Evolutionary conservation across 1,284 basidiomycete species (phyloP), one percentile per base, ranked within the genome.

Genomic region (Malassezia sp.): DNA sequence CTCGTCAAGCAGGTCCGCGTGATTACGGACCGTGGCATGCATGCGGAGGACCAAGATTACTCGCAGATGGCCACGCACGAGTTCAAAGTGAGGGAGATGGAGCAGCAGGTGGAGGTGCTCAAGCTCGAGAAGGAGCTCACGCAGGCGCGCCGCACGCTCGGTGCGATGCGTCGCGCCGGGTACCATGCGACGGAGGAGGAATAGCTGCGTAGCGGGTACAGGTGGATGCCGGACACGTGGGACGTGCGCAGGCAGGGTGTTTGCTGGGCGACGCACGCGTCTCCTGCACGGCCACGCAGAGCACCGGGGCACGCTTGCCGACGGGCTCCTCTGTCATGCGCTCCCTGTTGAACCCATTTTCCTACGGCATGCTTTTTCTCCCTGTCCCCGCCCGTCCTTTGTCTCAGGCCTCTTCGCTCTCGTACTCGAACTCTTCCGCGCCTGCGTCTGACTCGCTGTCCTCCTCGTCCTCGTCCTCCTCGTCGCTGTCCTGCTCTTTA

Each of bases 61-160:
- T 83, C 84, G 72, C 80, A 80, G 52, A 89, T 96, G 87, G 84
- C 87, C 4, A 80, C 77, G 36, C 78, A 96, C 70, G 91, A 97
- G 73, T 96, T 95, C 80, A 97, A 97, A 78, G 84, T 70, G 36
- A 58, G 57, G 44, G 65, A 69, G 49, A 96, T 99, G 89, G 91
- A 97, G 74, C 88, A 93, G 71, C 91, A 96, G 74, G 93, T 97
- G 35, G 86, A 93, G 71, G 95, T 99, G 57, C 76, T 97, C 58
- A 90, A 84, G 69, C 74, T 96, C 61, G 91, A 96, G 77, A 95
- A 95, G 76, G 88, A 95, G 10, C 75, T 97, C 27, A 85, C 57
- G 0, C 63, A 70, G 55, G 68, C 70, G 10, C 57, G 70, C 21
- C 49, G 63, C 24, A 57, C 62, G 38, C 55, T 71, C 7, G 70